phyloP scores from a whole-genome alignment of 306 rosid genomes.

The Cicer chorassanicum region DNA sequence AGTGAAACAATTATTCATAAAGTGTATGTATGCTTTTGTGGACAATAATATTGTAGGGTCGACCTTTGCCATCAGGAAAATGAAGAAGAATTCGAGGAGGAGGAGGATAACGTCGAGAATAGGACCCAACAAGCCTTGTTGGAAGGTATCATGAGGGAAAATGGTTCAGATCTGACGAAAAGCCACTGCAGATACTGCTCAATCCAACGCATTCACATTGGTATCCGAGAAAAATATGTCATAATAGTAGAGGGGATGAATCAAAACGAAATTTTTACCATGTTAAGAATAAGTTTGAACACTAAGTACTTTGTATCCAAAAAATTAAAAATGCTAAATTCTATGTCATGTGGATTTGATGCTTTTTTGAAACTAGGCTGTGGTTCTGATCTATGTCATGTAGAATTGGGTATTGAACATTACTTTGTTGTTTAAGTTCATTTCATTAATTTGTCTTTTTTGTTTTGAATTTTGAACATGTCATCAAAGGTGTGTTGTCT shows the following conservation, averaged over 20 bases:
- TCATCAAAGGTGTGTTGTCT: neutral
- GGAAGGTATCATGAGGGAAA: conserved; percentile 50
- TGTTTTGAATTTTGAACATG: conserved; percentile 1
- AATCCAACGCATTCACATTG: too few relatives aligned
- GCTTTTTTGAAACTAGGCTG: conserved; percentile 25
- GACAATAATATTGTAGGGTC: conserved; percentile 65
- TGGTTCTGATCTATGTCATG: too few relatives aligned
- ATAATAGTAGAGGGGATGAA: conserved; percentile 52
- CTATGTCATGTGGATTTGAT: conserved; percentile 38
- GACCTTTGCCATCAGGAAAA: conserved; percentile 83
- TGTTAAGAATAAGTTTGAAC: too few relatives aligned
- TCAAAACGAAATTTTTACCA: neutral
- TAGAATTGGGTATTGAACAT: too few relatives aligned
- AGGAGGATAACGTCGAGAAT: conserved; percentile 54
- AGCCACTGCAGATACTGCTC: too few relatives aligned
- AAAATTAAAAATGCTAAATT: neutral
- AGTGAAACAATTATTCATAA: conserved; percentile 41
- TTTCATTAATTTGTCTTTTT: too few relatives aligned
- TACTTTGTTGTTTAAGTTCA: too few relatives aligned
- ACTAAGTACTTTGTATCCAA: neutral
- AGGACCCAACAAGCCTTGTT: conserved; percentile 56
- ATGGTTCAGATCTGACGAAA: conserved; percentile 44
- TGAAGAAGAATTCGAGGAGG: conserved; percentile 68
- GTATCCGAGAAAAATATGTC: too few relatives aligned
- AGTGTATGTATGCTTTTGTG: conserved; percentile 43